Percentiles rank a stretch among this genome's conserved stretches.
Conservation (phyloP, 106 monocot species). For the Dendrobium chrysotoxum region DNA sequence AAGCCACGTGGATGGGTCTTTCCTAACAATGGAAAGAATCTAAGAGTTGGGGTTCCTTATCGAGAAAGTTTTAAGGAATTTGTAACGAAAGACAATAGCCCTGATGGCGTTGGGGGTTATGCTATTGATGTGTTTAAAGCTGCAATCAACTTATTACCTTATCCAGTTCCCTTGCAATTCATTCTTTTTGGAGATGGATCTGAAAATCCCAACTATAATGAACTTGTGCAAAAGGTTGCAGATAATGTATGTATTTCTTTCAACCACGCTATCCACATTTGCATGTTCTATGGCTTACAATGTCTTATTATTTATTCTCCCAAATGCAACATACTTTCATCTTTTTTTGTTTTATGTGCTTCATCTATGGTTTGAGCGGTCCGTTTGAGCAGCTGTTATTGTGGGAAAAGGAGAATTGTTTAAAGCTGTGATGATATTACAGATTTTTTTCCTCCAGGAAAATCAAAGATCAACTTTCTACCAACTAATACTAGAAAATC, state of each 20-base stretch:
- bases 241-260: slow-evolving; percentile 35
- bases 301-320: neutral
- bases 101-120: slow-evolving; percentile 38
- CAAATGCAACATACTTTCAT: neutral
- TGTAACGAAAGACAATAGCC: slow-evolving; percentile 24
- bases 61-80: slow-evolving; percentile 44
- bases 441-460: too few relatives aligned
- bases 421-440: too few relatives aligned
- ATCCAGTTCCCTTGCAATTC: slow-evolving; percentile 43
- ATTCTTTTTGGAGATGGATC: slow-evolving; percentile 44
- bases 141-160: slow-evolving; percentile 48
- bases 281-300: neutral
- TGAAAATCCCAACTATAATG: slow-evolving; percentile 44
- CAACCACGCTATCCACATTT: neutral
- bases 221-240: slow-evolving; percentile 51
- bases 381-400: too few relatives aligned
- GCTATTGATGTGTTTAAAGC: slow-evolving; percentile 61
- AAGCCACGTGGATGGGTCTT: slow-evolving; percentile 70
- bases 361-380: too few relatives aligned
- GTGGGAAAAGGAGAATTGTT: too few relatives aligned
- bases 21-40: slow-evolving; percentile 42
- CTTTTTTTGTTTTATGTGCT: too few relatives aligned
- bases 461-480: too few relatives aligned
- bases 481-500: too few relatives aligned
- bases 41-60: slow-evolving; percentile 48